Conservation (phyloP, 2,329 filamentous ascomycete genomes). For the Exophiala sideris region DNA sequence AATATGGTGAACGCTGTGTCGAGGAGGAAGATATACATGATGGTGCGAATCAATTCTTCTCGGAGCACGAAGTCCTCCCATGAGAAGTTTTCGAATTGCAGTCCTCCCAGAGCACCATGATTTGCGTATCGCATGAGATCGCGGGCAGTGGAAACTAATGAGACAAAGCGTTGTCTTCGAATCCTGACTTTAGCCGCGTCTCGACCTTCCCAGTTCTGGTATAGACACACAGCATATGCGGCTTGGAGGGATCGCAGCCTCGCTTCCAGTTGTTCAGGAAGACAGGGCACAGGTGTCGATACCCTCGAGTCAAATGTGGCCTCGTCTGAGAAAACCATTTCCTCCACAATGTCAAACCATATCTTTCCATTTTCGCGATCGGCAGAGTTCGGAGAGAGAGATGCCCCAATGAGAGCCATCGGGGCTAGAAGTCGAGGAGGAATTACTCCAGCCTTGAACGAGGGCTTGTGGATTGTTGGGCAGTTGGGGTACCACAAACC, state of each 20-base stretch:
- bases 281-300: no score
- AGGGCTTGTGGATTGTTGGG: constrained; percentile 1
- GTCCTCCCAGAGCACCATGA: not conserved
- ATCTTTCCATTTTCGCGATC: constrained; percentile 34
- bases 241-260: constrained; percentile 39
- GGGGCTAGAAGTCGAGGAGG: not conserved
- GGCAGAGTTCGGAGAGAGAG: not conserved
- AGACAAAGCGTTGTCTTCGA: constrained; percentile 34
- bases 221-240: constrained; percentile 38
- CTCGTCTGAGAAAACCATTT: constrained; percentile 37
- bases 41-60: constrained; percentile 37
- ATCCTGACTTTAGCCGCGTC: constrained; percentile 36
- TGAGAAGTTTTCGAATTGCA: constrained; percentile 32
- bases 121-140: constrained; percentile 3
- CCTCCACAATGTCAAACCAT: constrained; percentile 41
- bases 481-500: constrained; percentile 2
- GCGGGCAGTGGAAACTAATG: no score
- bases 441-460: not conserved
- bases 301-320: constrained; percentile 32
- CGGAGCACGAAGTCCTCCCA: constrained; percentile 35
- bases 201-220: constrained; percentile 41
- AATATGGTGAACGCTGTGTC: constrained; percentile 43
- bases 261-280: constrained; percentile 2
- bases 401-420: constrained; percentile 3
- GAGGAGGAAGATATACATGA: constrained; percentile 38